Evolutionary conservation across 2,329 filamentous ascomycete species (phyloP), one percentile per base, ranked within the genome.

Genomic region (Beauveria scarabaeidicola): DNA sequence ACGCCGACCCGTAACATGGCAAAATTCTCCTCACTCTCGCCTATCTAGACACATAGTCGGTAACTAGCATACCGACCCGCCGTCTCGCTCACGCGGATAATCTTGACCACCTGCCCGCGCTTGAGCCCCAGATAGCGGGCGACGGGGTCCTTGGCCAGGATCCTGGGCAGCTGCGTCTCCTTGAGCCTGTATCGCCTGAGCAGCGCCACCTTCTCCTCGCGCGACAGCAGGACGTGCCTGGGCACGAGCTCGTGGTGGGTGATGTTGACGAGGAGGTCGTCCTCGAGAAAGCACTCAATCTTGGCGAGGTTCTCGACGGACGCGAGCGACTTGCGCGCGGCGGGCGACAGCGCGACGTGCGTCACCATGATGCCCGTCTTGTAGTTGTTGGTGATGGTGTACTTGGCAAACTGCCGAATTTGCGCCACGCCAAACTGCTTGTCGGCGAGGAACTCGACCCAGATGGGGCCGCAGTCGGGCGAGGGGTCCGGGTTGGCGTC

Each of bases 31-130:
- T 10, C 10, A 15, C n/a, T 9, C 15, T 25, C 56, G 75, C 52
- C 6, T 10, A 41, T 23, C 21, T 74, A 87, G 66, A 87, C 84
- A 65, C 83, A 86, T 59, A 87, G 70, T 67, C 93, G 81, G 76
- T 99, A 99, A 83, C 91, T 96, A 52, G 94, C 94, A 76, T 99
- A 99, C 57, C 94, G 83, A 63, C 94, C 94, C 15, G 94, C 94
- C 59, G 94, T 99, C 80, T 97, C 94, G 70, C 88, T 92, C 73
- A 88, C 92, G 65, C 94, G 82, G 69, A 99, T 97, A 68, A 99
- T 99, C 84, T 99, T 99, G 69, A 99, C 94, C 3, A 99, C 92
- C 75, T 97, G 90, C 3, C 92, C 91, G 70, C 92, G 83, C 78
- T 89, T 88, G 71, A 99, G 78, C 13, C 94, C 94, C 59, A 97